phyloP scores from a whole-genome alignment of 2,329 filamentous ascomycete species.

The Zalaria obscura region DNA sequence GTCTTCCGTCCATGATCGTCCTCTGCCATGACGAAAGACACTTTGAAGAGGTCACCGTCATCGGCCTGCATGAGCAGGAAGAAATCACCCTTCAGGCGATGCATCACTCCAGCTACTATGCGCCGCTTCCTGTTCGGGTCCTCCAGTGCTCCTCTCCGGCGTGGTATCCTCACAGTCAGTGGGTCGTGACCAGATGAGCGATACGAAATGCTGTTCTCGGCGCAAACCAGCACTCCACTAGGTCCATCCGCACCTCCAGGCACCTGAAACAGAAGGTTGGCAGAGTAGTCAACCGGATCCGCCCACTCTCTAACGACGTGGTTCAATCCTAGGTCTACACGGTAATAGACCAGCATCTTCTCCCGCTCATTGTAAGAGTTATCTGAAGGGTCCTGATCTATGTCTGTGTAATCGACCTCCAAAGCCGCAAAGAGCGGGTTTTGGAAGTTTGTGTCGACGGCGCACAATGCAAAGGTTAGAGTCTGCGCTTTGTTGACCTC shows the following conservation, averaged over 20 bases:
- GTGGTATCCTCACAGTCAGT: slow-evolving; percentile 77
- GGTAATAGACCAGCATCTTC: slow-evolving; percentile 91
- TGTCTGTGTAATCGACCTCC: slow-evolving; percentile 84
- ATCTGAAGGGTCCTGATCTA: slow-evolving; percentile 80
- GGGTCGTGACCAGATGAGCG: slow-evolving; percentile 90
- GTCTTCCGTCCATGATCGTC: slow-evolving; percentile 66
- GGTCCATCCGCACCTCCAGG: slow-evolving; percentile 88
- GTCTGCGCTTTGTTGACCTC: slow-evolving; percentile 92
- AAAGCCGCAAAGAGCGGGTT: slow-evolving; percentile 93
- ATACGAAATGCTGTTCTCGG: slow-evolving; percentile 89
- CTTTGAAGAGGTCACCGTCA: slow-evolving; percentile 95
- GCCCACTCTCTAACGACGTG: slow-evolving; percentile 96
- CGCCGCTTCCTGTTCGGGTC: slow-evolving; percentile 80
- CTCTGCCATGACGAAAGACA: slow-evolving; percentile 81
- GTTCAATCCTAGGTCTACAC: slow-evolving; percentile 89
- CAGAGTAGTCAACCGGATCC: slow-evolving; percentile 78
- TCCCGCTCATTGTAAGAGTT: slow-evolving; percentile 69
- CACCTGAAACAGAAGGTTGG: slow-evolving; percentile 85
- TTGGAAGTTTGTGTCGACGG: slow-evolving; percentile 88
- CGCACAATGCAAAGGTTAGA: slow-evolving; percentile 74
- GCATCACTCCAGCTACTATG: slow-evolving; percentile 88
- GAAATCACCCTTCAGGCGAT: slow-evolving; percentile 86
- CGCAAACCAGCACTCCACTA: slow-evolving; percentile 88
- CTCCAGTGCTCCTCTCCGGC: slow-evolving; percentile 74
- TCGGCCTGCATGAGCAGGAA: slow-evolving; percentile 95